Base-by-base conservation (phyloP, 1,284 basidiomycete species). In the Malassezia furfur region DNA sequence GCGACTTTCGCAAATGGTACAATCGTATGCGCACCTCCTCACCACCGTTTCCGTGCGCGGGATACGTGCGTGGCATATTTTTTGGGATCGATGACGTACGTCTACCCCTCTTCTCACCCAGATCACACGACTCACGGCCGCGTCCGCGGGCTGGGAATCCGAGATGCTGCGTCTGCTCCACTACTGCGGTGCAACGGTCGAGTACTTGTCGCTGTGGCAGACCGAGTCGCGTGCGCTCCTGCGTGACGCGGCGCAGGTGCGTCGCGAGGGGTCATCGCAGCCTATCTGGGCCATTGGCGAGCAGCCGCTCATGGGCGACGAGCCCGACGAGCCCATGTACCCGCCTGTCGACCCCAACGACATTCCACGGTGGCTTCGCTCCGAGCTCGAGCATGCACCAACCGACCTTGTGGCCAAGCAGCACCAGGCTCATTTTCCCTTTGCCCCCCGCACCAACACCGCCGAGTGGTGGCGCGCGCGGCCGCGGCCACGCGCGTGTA, bases 1-100 rank as follows among this genome's bases (percentile, higher is more conserved):
- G 71, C 7, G 69, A 72, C 19, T 74, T 74, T 47, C 61, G 68
- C 34, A 64, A 64, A 40, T 72, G 67, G 66, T 68, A 69, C 48
- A 49, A 60, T 21, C 48, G 64, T 17, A 58, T 66, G 39, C 62
- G 64, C 48, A 59, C 60, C 8, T 52, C 63, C 2, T 50, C 60
- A n/a, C 69, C 66, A 19, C 64, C 66, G 8, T 68, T 64, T 31
- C 60, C 59, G n/a, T 66, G 64, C 41, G 64, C 63, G 0, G 66
- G 67, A 6, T 60, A 62, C 35, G 66, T 66, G 0, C 45, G 60
- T 6, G 67, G 61, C 1, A 52, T 70, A 5, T 72, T 72, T 40
- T 61, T 62, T 15, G 66, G 57, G 0, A 41, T 70, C 7, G 65
- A 68, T 46, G 67, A 72, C 31, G 68, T 64, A 54, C 49, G 61